Evolutionary conservation across 179 eudicot genomes (phyloP).

Genomic region (Spergularia azorica): DNA sequence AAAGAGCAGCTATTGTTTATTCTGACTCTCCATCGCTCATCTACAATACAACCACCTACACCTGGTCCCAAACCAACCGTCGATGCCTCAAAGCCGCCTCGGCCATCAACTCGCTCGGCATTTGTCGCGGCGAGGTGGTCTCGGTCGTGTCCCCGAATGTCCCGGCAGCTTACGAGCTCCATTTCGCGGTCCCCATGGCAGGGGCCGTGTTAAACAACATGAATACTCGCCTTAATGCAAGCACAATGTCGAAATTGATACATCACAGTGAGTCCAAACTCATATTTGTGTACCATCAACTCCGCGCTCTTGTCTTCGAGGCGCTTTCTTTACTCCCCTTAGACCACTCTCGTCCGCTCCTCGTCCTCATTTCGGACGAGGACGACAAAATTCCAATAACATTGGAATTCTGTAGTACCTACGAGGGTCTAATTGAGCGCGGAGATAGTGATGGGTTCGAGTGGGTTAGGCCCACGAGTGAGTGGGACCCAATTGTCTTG

Average conservation of each 20-base stretch:
- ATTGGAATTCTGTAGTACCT: background rate
- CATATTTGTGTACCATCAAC: background rate
- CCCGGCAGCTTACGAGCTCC: constrained; percentile 19
- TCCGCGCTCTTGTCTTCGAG: background rate
- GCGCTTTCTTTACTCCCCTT: constrained; percentile 10
- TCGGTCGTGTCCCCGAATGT: constrained; percentile 21
- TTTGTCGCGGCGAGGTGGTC: background rate
- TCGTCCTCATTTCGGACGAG: background rate
- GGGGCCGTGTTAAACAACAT: constrained; percentile 23
- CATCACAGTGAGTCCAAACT: constrained; percentile 12
- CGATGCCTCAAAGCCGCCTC: constrained; percentile 15
- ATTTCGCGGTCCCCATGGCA: constrained; percentile 15
- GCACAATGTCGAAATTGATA: background rate
- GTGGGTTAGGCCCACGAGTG: constrained; percentile 14
- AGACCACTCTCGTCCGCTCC: background rate
- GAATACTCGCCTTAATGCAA: constrained; percentile 20
- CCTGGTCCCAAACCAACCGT: constrained; percentile 5
- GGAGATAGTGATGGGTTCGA: background rate
- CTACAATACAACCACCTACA: constrained; percentile 5
- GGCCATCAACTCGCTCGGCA: background rate
- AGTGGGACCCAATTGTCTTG: constrained; percentile 25
- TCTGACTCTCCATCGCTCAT: constrained; percentile 6
- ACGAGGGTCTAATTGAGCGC: background rate
- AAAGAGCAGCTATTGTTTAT: constrained; percentile 13
- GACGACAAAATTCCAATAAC: background rate